phyloP scores from a whole-genome alignment of 2,329 filamentous ascomycete genomes.

The Didymosphaeria variabile region DNA sequence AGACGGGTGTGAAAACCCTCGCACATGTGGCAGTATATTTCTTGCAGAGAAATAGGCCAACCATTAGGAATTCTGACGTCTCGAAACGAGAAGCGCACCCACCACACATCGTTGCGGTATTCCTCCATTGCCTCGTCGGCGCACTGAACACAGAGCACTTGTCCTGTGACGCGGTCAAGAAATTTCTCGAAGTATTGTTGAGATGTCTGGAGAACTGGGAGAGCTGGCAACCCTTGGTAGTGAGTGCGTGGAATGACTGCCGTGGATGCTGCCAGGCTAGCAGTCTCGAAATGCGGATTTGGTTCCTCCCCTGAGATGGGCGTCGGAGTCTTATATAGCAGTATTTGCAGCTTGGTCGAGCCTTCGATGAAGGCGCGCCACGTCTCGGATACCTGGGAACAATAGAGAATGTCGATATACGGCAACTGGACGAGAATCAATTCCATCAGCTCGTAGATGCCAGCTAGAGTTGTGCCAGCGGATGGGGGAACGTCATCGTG shows the following conservation, averaged over 20 bases:
- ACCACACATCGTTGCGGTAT: no score
- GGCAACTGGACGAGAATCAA: not conserved
- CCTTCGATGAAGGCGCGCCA: not conserved
- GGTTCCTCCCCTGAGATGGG: not conserved
- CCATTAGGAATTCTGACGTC: not conserved
- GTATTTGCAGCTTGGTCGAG: not conserved
- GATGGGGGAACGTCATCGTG: not conserved
- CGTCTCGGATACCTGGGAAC: not conserved
- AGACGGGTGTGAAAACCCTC: not conserved
- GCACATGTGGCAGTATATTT: not conserved
- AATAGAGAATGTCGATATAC: not conserved
- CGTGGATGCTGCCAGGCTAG: not conserved
- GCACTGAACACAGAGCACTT: no score
- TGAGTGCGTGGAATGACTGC: no score
- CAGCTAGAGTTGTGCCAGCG: not conserved
- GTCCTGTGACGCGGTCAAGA: no score
- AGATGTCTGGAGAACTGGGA: no score
- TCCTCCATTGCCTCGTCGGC: no score
- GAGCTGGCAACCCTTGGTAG: no score
- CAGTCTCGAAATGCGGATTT: not conserved
- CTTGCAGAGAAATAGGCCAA: not conserved
- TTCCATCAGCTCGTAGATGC: not conserved
- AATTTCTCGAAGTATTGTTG: no score
- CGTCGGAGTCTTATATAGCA: not conserved
- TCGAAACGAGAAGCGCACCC: no score